phyloP scores from a whole-genome alignment of 805 yeast genomes.

The Lachancea fermentati region DNA sequence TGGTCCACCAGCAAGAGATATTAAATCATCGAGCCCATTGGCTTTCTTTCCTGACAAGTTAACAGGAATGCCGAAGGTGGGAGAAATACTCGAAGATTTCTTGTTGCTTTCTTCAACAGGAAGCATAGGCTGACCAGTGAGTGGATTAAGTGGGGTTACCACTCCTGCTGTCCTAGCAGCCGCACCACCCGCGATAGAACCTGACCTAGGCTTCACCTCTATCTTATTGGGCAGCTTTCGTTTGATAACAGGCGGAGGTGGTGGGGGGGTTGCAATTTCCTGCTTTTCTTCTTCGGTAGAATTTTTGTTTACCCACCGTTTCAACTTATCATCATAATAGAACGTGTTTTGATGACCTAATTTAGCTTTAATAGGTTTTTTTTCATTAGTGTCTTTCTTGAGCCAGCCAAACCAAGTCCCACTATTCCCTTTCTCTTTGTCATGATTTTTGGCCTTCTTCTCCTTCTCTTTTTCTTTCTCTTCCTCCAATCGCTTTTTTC shows the following conservation, averaged over 20 bases:
- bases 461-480: conserved; percentile 18
- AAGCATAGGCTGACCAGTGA: conserved; percentile 30
- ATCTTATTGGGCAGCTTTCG: conserved; percentile 31
- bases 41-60: conserved; percentile 31
- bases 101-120: conserved; percentile 10
- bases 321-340: conserved; percentile 73
- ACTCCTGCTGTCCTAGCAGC: conserved; percentile 31
- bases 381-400: conserved; percentile 53
- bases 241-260: conserved; percentile 53
- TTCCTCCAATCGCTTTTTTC: conserved; percentile 16
- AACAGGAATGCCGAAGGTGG: conserved; percentile 11
- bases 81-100: conserved; percentile 7
- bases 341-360: conserved; percentile 74
- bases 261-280: conserved; percentile 53
- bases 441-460: conserved; percentile 19
- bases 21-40: conserved; percentile 44
- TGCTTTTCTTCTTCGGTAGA: conserved; percentile 61
- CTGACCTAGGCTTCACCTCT: conserved; percentile 36
- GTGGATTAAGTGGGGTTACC: conserved; percentile 31
- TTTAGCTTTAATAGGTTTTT: conserved; percentile 77
- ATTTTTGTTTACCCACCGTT: conserved; percentile 79
- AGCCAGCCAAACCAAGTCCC: conserved; percentile 60
- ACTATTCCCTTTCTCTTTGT: conserved; percentile 13
- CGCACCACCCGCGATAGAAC: conserved; percentile 26
- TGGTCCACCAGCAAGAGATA: conserved; percentile 33